A percentile compares a stretch with the other conserved stretches of the same genome.
These are phyloP conservation scores for Neolecta irregularis DNA, from an alignment of 1,139 yeast genomes.

Conservation along the genomic window DNA sequence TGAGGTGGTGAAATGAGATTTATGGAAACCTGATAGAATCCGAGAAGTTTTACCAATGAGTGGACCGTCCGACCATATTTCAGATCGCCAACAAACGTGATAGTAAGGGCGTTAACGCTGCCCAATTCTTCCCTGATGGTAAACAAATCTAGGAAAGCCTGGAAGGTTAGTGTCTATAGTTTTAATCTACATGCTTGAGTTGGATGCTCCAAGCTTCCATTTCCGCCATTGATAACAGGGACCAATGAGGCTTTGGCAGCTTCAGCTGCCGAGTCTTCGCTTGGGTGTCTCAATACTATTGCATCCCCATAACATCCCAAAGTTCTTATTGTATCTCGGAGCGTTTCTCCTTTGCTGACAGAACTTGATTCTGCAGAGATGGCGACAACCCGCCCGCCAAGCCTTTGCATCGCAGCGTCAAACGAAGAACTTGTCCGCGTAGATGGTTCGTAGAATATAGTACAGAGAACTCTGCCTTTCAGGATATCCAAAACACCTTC, in stretches of 20 bases:
- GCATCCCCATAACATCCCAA: conserved; percentile 95
- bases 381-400: conserved; percentile 93
- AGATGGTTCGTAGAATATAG: conserved; percentile 96
- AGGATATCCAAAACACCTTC: conserved; percentile 84
- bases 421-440: conserved; percentile 93
- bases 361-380: conserved; percentile 75
- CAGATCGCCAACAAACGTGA: conserved; percentile 98
- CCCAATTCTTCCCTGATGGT: conserved; percentile 98
- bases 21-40: conserved; percentile 83
- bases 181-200: conserved; percentile 20
- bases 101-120: conserved; percentile 92
- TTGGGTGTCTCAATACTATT: conserved; percentile 91
- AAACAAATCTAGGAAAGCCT: conserved; percentile 90
- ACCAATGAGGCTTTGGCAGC: conserved; percentile 96
- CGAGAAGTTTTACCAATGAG: conserved; percentile 78
- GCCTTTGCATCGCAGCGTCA: conserved; percentile 98
- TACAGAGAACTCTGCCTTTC: conserved; percentile 80
- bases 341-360: conserved; percentile 93
- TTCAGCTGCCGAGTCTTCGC: conserved; percentile 75
- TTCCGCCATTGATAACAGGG: conserved; percentile 92
- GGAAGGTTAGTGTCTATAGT: conserved; percentile 94
- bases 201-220: conserved; percentile 9
- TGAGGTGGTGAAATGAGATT: conserved; percentile 87
- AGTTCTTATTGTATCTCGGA: conserved; percentile 91
- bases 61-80: conserved; percentile 98